These are phyloP conservation scores for Hymenoscyphus fructigenus DNA, from an alignment of 2,329 filamentous ascomycete species.

Conservation along the genomic window DNA sequence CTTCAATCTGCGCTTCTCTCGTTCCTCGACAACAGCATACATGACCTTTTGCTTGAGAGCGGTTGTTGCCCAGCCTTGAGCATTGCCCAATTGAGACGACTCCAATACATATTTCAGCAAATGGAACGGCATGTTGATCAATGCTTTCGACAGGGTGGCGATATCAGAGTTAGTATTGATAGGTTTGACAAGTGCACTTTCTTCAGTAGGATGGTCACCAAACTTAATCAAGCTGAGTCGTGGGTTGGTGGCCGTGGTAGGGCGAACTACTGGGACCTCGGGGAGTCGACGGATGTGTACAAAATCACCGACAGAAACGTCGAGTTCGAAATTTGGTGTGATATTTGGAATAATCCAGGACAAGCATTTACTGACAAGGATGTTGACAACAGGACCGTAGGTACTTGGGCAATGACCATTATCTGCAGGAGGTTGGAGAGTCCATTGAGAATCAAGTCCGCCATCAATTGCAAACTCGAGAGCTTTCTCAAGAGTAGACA, in stretches of 20 bases:
- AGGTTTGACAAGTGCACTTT: constrained; percentile 32
- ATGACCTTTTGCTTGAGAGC: constrained; percentile 50
- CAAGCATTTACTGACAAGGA: constrained; percentile 54
- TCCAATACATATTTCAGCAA: constrained; percentile 66
- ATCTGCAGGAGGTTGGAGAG: constrained; percentile 31
- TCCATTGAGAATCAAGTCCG: constrained; percentile 41
- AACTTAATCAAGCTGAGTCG: constrained; percentile 67
- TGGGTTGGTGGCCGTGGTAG: constrained; percentile 42
- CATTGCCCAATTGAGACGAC: constrained; percentile 53
- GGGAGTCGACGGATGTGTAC: constrained; percentile 49
- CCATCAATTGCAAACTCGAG: constrained; percentile 58
- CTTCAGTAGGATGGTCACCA: constrained; percentile 55
- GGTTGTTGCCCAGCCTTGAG: constrained; percentile 49
- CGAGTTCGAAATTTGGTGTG: constrained; percentile 58
- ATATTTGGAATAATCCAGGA: constrained; percentile 62
- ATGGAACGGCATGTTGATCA: constrained; percentile 69
- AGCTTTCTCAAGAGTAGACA: constrained; percentile 61
- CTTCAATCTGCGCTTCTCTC: constrained; percentile 52
- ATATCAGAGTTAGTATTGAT: constrained; percentile 35
- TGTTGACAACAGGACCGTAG: constrained; percentile 55
- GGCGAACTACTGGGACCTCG: constrained; percentile 26
- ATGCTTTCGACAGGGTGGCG: constrained; percentile 59
- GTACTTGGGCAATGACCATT: constrained; percentile 40
- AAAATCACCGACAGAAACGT: constrained; percentile 48
- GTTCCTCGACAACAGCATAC: constrained; percentile 52